Base-by-base conservation (phyloP, 2,329 filamentous ascomycete species). In the Neonectria faginata region DNA sequence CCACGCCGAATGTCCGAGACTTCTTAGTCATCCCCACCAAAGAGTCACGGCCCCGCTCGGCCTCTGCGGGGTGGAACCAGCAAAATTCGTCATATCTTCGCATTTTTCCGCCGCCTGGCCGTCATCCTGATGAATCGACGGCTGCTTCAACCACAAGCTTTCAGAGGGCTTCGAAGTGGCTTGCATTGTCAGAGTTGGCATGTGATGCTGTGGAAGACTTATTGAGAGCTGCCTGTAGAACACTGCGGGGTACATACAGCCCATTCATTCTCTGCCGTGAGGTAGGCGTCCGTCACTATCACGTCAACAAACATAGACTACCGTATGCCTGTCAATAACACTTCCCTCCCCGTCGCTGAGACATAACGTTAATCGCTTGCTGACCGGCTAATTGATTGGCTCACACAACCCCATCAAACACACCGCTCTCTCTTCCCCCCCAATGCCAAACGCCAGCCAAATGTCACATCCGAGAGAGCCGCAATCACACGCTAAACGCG, bases 391-490 rank as follows among this genome's bases (percentile, higher is more conserved):
- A 5, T 12, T 16, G 4, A 36, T 36, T n/a, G 39, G 16, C 39
- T 8, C 39, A 10, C 39, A 41, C 6, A 18, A n/a, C 8, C 8
- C 25, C 25, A 25, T 25, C 25, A 6, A 5, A 25, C 39, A 18
- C 39, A 42, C 39, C 39, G 39, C 39, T 20, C 39, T 18, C 39
- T 8, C 39, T n/a, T 6, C 25, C 25, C 22, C n/a, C n/a, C n/a
- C n/a, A n/a, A n/a, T n/a, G n/a, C n/a, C n/a, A n/a, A n/a, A n/a
- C n/a, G n/a, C 22, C 22, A 25, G 22, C 22, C 22, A 25, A 3
- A 25, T 25, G n/a, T 42, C 39, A 20, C n/a, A 42, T 42, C 39
- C 39, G 39, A 20, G 39, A 10, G 73, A 36, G 20, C 16, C 11
- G 39, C 29, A 56, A 57, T 7, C 39, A 42, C 39, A 20, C 39